These are phyloP conservation scores for Pseudocercospora fuligena DNA, from an alignment of 2,329 filamentous ascomycete genomes.

Conservation along the genomic window DNA sequence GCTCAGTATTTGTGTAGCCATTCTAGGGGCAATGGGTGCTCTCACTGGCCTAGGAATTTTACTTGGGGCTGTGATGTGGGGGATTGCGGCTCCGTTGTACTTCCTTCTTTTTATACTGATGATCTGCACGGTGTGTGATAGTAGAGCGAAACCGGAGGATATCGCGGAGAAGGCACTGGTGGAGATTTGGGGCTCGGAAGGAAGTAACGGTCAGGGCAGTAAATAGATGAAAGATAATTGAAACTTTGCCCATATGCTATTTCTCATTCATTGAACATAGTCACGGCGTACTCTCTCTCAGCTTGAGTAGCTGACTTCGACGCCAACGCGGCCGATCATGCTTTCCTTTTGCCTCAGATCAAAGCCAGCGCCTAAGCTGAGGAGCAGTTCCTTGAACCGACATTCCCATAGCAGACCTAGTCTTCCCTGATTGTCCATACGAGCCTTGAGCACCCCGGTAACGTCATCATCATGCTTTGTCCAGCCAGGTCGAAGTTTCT, in stretches of 20 bases:
- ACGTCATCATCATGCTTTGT: slow-evolving; percentile 64
- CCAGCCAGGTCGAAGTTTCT: slow-evolving; percentile 51
- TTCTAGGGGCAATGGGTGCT: not conserved
- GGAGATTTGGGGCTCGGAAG: not conserved
- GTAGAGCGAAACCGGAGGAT: not conserved
- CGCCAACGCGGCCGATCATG: slow-evolving; percentile 74
- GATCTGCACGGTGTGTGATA: not conserved
- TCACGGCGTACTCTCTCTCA: slow-evolving; percentile 22
- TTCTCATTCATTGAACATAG: too few relatives aligned
- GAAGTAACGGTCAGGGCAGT: not conserved
- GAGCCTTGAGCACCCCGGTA: slow-evolving; percentile 85
- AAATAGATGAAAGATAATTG: not conserved
- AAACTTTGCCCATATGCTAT: too few relatives aligned
- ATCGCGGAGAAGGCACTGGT: not conserved
- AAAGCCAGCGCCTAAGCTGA: slow-evolving; percentile 85
- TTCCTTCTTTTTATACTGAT: not conserved
- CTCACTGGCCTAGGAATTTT: not conserved
- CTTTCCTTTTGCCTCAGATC: slow-evolving; percentile 77
- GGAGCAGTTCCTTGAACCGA: slow-evolving; percentile 86
- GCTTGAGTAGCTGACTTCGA: slow-evolving; percentile 79
- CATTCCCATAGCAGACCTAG: slow-evolving; percentile 93
- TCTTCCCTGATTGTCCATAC: slow-evolving; percentile 84
- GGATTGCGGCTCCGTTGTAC: not conserved
- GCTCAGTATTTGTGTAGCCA: not conserved
- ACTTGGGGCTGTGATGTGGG: not conserved